These are phyloP conservation scores for Peribolospora kevripleyi DNA, from an alignment of 768 basidiomycete genomes.

Conservation along the genomic window DNA sequence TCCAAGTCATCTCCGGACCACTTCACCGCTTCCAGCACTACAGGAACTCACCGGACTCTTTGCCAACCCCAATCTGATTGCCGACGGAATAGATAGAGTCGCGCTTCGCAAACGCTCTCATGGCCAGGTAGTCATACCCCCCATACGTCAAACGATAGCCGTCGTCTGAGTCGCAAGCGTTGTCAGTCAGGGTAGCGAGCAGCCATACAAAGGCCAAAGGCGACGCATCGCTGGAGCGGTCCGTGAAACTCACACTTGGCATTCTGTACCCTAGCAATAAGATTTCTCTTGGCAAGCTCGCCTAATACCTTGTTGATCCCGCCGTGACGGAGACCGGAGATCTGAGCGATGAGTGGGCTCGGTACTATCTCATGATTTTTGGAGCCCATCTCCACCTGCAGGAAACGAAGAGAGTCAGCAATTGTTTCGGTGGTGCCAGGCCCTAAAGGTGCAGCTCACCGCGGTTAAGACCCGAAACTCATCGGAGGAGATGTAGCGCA, in stretches of 20 bases:
- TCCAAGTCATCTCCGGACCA: too few relatives aligned
- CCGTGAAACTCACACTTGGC: conserved; percentile 44
- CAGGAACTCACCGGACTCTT: conserved; percentile 51
- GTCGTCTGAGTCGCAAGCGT: conserved; percentile 38
- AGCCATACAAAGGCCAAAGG: neutral
- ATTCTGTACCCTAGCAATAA: conserved; percentile 74
- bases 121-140: conserved; percentile 89
- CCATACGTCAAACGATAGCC: conserved; percentile 94
- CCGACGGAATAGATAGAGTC: conserved; percentile 76
- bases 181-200: neutral
- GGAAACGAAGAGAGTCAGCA: neutral
- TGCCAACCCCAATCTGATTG: conserved; percentile 94
- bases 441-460: conserved; percentile 23
- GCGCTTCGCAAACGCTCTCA: conserved; percentile 73
- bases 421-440: neutral
- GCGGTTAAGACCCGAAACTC: conserved; percentile 94
- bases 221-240: neutral
- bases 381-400: conserved; percentile 87
- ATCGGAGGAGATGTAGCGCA: conserved; percentile 72
- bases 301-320: conserved; percentile 84
- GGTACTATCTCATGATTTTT: conserved; percentile 97
- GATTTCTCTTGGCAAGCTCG: conserved; percentile 66
- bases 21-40: conserved; percentile 8
- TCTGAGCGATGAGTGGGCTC: conserved; percentile 60
- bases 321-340: conserved; percentile 74